phyloP scores from a whole-genome alignment of 2,329 filamentous ascomycete species.

The Nemania diffusa region DNA sequence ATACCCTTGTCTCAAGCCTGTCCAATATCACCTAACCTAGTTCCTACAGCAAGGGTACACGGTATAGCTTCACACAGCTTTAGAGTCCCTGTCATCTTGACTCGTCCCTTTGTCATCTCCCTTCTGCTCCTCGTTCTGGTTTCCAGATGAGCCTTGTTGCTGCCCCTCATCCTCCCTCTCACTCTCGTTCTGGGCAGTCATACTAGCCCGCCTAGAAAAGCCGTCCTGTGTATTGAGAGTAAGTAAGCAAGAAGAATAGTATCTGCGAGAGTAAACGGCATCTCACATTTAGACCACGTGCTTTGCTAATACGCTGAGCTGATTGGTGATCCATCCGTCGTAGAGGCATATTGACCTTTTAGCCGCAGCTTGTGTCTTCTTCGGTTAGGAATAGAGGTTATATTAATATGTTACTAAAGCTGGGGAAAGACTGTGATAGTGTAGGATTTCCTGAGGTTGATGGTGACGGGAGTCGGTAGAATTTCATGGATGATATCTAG shows the following conservation, averaged over 20 bases:
- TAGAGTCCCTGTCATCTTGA: neutral
- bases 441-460: neutral
- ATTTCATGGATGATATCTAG: neutral
- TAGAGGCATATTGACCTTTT: conserved; percentile 43
- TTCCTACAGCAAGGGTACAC: conserved; percentile 10
- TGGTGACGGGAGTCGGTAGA: neutral
- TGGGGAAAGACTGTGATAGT: neutral
- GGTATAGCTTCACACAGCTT: conserved; percentile 8
- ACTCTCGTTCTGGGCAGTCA: conserved; percentile 36
- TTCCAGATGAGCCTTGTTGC: conserved; percentile 5
- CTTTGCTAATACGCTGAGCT: conserved; percentile 55
- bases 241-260: neutral
- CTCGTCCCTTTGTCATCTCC: conserved; percentile 4
- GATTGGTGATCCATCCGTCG: conserved; percentile 57
- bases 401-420: neutral
- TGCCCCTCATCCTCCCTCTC: neutral
- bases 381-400: neutral
- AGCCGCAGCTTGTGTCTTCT: neutral
- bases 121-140: neutral
- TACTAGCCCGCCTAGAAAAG: conserved; percentile 43
- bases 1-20: conserved; percentile 15
- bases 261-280: neutral
- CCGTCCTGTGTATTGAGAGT: conserved; percentile 38
- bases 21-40: conserved; percentile 19
- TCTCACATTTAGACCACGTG: conserved; percentile 48